A percentile compares a stretch with the other conserved stretches of the same genome.
phyloP scores from a whole-genome alignment of 2,329 filamentous ascomycete genomes.

The Ceratocystis destructans region DNA sequence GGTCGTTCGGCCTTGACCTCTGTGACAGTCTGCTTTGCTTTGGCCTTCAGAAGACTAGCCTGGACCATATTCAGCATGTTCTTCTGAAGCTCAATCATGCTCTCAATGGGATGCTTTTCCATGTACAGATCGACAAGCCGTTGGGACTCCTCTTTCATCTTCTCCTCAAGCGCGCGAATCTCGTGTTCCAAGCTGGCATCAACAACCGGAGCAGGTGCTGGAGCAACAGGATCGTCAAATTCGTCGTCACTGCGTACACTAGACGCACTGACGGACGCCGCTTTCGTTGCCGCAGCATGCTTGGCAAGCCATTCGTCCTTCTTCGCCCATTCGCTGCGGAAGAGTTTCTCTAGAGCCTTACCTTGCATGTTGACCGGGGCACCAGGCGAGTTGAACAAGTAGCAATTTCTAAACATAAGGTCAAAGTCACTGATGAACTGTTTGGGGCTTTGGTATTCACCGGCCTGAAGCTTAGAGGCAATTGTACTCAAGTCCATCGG shows the following conservation, averaged over 20 bases:
- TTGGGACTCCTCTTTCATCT: constrained; percentile 42
- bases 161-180: constrained; percentile 40
- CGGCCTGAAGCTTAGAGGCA: constrained; percentile 57
- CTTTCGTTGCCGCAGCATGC: constrained; percentile 45
- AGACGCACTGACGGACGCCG: constrained; percentile 43
- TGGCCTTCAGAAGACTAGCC: constrained; percentile 60
- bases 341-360: constrained; percentile 58
- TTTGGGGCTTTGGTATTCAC: constrained; percentile 67
- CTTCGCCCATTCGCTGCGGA: constrained; percentile 59
- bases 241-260: constrained; percentile 57
- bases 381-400: constrained; percentile 67
- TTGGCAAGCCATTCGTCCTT: constrained; percentile 72
- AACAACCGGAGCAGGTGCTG: constrained; percentile 24
- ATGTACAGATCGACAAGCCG: constrained; percentile 43
- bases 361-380: constrained; percentile 63
- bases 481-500: constrained; percentile 93
- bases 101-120: constrained; percentile 37
- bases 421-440: constrained; percentile 76
- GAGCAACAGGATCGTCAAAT: constrained; percentile 48
- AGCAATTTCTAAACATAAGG: constrained; percentile 79
- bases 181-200: constrained; percentile 31
- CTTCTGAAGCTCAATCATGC: constrained; percentile 43
- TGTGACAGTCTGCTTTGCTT: constrained; percentile 41
- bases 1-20: constrained; percentile 45
- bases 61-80: constrained; percentile 52